Evolutionary conservation across 345 rosid species (phyloP).

Genomic region (Eucalyptus erythrocorys): DNA sequence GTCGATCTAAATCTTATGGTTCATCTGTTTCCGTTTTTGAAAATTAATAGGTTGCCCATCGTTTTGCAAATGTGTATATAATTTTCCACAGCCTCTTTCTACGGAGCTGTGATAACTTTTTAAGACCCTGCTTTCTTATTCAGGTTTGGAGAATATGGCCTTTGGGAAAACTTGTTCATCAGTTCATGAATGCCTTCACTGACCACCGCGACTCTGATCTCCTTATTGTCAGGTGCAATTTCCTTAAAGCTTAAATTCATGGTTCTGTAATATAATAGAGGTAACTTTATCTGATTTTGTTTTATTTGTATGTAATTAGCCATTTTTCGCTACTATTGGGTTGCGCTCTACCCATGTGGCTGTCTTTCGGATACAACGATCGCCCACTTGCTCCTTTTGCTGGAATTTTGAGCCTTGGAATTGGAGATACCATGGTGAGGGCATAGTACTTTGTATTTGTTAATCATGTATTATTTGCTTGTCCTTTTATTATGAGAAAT

Average conservation of each 20-base stretch:
- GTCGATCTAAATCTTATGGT: not conserved
- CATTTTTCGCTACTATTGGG: constrained; percentile 95
- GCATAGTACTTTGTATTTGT: not conserved
- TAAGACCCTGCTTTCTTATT: not conserved
- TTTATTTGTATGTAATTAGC: constrained; percentile 15
- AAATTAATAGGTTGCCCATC: not conserved
- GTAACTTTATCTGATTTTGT: not conserved
- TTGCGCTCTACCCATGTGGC: constrained; percentile 96
- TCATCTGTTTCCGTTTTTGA: not conserved
- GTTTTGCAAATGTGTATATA: not conserved
- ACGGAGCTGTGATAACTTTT: not conserved
- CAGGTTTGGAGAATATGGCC: constrained; percentile 96
- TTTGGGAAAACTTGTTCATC: constrained; percentile 58
- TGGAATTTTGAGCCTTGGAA: constrained; percentile 96
- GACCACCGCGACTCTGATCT: constrained; percentile 96
- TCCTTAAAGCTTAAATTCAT: not conserved
- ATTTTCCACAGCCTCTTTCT: not conserved
- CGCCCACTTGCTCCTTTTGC: constrained; percentile 92
- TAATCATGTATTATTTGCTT: too few species aligned
- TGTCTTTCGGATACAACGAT: constrained; percentile 91
- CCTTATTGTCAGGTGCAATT: constrained; percentile 71
- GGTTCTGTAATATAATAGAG: not conserved
- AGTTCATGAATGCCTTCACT: constrained; percentile 91
- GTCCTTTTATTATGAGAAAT: not conserved
- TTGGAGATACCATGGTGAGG: constrained; percentile 96